Conservation (phyloP, 2,329 filamentous ascomycete species). For the Gnomoniopsis smithogilvyi region DNA sequence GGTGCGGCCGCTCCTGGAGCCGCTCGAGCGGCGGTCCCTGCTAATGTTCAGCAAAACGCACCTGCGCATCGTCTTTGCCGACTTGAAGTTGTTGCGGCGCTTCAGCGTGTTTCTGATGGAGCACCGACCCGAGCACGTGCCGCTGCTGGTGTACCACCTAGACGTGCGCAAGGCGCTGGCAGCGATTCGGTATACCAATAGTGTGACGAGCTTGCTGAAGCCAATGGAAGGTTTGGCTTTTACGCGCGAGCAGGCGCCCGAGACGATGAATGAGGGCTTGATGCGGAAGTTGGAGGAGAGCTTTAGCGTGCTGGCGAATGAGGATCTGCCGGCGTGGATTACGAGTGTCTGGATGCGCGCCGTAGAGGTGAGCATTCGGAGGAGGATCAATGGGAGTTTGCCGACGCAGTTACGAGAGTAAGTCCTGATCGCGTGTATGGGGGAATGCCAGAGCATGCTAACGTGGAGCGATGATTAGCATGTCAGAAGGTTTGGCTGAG, state of each 20-base stretch:
- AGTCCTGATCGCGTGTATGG: not conserved
- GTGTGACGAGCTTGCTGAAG: constrained; percentile 59
- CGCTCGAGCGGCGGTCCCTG: constrained; percentile 62
- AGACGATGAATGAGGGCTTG: constrained; percentile 55
- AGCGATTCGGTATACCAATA: constrained; percentile 69
- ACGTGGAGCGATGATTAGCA: constrained; percentile 21
- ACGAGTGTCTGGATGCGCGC: constrained; percentile 65
- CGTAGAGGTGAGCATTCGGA: constrained; percentile 66
- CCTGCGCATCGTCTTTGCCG: constrained; percentile 61
- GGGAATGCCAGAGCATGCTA: not conserved
- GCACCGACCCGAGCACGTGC: constrained; percentile 60
- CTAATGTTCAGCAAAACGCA: constrained; percentile 65
- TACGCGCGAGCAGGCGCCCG: constrained; percentile 43
- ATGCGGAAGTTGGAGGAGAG: constrained; percentile 61
- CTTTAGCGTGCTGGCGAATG: constrained; percentile 60
- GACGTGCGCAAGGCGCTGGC: constrained; percentile 68
- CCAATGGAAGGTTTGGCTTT: constrained; percentile 55
- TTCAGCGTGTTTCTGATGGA: constrained; percentile 66
- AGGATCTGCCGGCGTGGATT: constrained; percentile 71
- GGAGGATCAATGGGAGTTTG: constrained; percentile 64
- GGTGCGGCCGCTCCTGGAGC: constrained; percentile 36
- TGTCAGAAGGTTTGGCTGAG: constrained; percentile 71
- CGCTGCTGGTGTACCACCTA: constrained; percentile 69
- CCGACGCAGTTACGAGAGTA: constrained; percentile 57
- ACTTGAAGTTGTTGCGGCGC: constrained; percentile 58